Conservation (phyloP, 2,329 filamentous ascomycete genomes). For the Fusarium sulawesiense region DNA sequence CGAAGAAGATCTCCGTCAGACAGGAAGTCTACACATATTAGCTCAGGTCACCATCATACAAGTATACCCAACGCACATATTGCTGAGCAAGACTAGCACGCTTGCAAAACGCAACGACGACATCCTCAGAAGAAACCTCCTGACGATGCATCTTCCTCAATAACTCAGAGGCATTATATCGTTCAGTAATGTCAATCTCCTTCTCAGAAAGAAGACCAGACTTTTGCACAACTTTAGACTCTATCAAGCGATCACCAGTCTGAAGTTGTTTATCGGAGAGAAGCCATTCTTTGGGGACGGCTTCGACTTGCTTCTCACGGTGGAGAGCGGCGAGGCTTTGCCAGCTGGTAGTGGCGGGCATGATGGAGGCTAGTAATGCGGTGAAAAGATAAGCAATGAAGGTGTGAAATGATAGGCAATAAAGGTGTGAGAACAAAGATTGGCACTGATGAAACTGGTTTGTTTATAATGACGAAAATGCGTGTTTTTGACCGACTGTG, state of each 20-base stretch:
- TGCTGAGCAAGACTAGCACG: slow-evolving; percentile 41
- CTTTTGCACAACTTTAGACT: slow-evolving; percentile 13
- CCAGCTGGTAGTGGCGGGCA: slow-evolving; percentile 36
- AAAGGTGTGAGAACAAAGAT: background rate
- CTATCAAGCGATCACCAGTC: slow-evolving; percentile 15
- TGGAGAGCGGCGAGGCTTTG: slow-evolving; percentile 36
- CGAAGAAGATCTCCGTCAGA: slow-evolving; percentile 38
- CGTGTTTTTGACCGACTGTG: background rate
- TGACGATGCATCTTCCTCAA: slow-evolving; percentile 20
- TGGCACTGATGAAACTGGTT: background rate
- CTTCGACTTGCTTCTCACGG: slow-evolving; percentile 27
- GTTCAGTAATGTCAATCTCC: slow-evolving; percentile 32
- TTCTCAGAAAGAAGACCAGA: slow-evolving; percentile 28
- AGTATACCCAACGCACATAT: background rate
- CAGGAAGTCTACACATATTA: slow-evolving; percentile 27
- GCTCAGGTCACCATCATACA: fast-evolving
- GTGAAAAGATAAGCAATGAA: background rate
- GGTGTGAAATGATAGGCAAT: background rate
- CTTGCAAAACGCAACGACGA: slow-evolving; percentile 38
- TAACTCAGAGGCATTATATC: slow-evolving; percentile 27
- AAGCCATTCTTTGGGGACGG: slow-evolving; percentile 29
- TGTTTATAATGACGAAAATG: slow-evolving; percentile 1
- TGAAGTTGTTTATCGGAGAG: slow-evolving; percentile 17
- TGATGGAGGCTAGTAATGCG: background rate
- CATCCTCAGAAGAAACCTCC: slow-evolving; percentile 35